Percentiles rank a stretch among this genome's conserved stretches.
These are phyloP conservation scores for Chaetothyriales sp. DNA, from an alignment of 2,329 filamentous ascomycete species.

Conservation along the genomic window DNA sequence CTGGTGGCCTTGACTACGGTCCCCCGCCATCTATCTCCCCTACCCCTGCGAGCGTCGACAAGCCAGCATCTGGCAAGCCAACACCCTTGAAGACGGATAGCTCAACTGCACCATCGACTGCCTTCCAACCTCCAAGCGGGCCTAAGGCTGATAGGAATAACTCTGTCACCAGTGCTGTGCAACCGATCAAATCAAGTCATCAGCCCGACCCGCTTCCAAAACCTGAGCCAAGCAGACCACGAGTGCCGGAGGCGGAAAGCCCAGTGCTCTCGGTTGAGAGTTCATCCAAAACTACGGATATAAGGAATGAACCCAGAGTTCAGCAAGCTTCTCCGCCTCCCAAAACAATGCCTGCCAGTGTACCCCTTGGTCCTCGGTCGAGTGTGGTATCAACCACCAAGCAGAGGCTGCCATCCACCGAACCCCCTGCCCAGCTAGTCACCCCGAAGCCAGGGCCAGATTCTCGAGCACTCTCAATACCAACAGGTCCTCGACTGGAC, in stretches of 20 bases:
- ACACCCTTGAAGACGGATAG: slow-evolving; percentile 6
- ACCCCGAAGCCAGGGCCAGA: slow-evolving; percentile 7
- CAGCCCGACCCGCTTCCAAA: slow-evolving; percentile 7
- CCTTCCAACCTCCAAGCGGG: slow-evolving; percentile 28
- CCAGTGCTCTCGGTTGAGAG: slow-evolving; percentile 3
- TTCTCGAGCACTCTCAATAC: slow-evolving; percentile 6
- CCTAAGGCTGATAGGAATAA: slow-evolving; percentile 29
- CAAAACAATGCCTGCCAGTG: slow-evolving; percentile 13
- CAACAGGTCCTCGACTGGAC: slow-evolving; percentile 14
- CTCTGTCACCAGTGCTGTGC: slow-evolving; percentile 2
- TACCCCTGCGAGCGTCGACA: slow-evolving; percentile 9
- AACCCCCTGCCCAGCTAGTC: slow-evolving; percentile 8
- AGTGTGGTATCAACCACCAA: slow-evolving; percentile 8
- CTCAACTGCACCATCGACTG: slow-evolving; percentile 3
- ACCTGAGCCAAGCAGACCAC: slow-evolving; percentile 2
- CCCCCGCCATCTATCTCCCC: slow-evolving; percentile 14
- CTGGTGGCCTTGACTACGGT: slow-evolving; percentile 16
- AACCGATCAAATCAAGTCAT: slow-evolving; percentile 6
- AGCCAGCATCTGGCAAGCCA: slow-evolving; percentile 2
- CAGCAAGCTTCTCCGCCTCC: slow-evolving; percentile 5
- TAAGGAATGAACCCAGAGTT: slow-evolving; percentile 5
- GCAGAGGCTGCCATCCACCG: slow-evolving; percentile 10
- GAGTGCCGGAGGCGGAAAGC: not conserved
- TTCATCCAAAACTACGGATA: slow-evolving; percentile 7
- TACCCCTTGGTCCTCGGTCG: slow-evolving; percentile 15